Percentiles rank a stretch among this genome's conserved stretches.
phyloP scores from a whole-genome alignment of 768 basidiomycete genomes.

The Mycena olivaceomarginata region DNA sequence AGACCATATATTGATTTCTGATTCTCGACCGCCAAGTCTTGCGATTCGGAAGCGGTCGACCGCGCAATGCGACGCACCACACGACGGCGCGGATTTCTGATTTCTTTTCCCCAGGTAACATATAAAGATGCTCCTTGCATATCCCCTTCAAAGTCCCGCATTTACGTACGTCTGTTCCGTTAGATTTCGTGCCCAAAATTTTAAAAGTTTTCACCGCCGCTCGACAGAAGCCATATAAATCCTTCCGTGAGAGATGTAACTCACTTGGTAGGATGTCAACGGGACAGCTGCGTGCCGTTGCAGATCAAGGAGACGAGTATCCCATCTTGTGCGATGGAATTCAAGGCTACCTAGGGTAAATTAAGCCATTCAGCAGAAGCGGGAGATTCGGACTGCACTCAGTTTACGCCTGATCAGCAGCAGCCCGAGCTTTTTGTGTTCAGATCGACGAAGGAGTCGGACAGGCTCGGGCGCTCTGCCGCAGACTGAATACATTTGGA shows the following conservation, averaged over 20 bases:
- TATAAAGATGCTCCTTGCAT: background rate
- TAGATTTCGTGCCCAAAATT: background rate
- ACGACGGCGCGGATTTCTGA: conserved; percentile 23
- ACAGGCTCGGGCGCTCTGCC: conserved; percentile 18
- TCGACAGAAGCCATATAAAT: conserved; percentile 8
- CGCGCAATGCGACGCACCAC: background rate
- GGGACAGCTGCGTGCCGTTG: conserved; percentile 7
- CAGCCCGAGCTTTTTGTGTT: conserved; percentile 26
- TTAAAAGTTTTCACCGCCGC: conserved; percentile 31
- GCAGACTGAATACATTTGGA: conserved; percentile 22
- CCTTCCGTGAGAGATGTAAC: conserved; percentile 8
- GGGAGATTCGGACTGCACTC: conserved; percentile 35
- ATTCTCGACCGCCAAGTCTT: background rate
- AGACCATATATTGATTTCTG: conserved; percentile 1
- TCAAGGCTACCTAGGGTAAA: conserved; percentile 26
- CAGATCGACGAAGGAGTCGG: conserved; percentile 40
- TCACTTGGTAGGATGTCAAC: conserved; percentile 5
- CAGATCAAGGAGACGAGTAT: conserved; percentile 6
- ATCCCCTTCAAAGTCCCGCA: conserved; percentile 9
- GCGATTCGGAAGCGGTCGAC: background rate
- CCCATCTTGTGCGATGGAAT: conserved; percentile 9
- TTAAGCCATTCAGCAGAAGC: conserved; percentile 25
- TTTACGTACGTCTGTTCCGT: conserved; percentile 38
- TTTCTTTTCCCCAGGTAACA: conserved; percentile 20
- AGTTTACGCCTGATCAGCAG: conserved; percentile 34